Percentiles rank a stretch among this genome's conserved stretches.
These are phyloP conservation scores for Colletotrichum eremochloae DNA, from an alignment of 2,329 filamentous ascomycete species.

Conservation along the genomic window DNA sequence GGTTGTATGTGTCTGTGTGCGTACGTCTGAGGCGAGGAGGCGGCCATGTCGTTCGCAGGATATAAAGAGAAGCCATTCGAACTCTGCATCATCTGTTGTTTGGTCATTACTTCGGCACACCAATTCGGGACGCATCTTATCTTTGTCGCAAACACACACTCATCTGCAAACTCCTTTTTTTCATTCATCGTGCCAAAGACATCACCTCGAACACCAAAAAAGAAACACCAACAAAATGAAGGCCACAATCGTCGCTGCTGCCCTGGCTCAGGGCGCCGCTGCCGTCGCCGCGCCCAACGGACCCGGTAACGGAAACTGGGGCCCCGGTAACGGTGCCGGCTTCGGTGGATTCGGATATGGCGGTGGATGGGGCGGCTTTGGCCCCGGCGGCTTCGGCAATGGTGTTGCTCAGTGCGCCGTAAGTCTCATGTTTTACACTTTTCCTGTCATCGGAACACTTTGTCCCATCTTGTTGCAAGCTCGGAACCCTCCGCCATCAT, in stretches of 20 bases:
- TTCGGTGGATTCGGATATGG: slow-evolving; percentile 35
- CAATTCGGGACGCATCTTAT: slow-evolving; percentile 32
- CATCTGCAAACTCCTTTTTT: background rate
- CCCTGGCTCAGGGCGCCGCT: slow-evolving; percentile 31
- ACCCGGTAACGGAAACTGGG: slow-evolving; percentile 33
- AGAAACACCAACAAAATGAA: slow-evolving; percentile 30
- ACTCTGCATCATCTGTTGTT: slow-evolving; percentile 23
- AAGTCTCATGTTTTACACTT: slow-evolving; percentile 1
- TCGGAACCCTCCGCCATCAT: background rate
- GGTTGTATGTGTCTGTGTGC: background rate
- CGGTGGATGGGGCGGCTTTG: slow-evolving; percentile 30
- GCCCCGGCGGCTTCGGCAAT: slow-evolving; percentile 27
- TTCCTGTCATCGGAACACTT: slow-evolving; percentile 3
- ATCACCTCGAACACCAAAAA: background rate
- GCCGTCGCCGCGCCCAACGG: slow-evolving; percentile 32
- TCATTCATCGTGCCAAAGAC: background rate
- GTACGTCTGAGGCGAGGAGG: background rate
- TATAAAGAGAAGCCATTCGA: slow-evolving; percentile 37
- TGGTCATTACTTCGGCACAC: slow-evolving; percentile 13
- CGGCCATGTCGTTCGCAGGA: slow-evolving; percentile 18
- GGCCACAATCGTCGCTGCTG: slow-evolving; percentile 35
- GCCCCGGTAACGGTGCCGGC: slow-evolving; percentile 25
- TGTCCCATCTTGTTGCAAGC: background rate
- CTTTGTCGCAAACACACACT: slow-evolving; percentile 27
- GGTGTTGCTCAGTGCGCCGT: slow-evolving; percentile 36